Conservation (phyloP, 140 eudicot species). For the Erigeron philadelphicus region DNA sequence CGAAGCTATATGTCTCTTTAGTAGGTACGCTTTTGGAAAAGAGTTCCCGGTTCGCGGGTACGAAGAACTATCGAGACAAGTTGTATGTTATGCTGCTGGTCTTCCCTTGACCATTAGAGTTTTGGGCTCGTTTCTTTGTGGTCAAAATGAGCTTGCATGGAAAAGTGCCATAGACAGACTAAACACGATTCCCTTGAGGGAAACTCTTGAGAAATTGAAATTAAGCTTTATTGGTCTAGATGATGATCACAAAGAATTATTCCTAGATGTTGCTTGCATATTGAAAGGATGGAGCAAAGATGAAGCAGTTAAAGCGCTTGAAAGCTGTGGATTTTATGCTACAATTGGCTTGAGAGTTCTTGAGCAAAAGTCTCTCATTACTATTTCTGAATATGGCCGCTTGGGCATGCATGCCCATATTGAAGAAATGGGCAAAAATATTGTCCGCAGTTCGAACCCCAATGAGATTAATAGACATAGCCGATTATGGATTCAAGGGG, state of each 20-base stretch:
- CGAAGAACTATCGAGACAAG: not conserved
- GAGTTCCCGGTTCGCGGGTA: not conserved
- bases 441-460: slow-evolving; percentile 12
- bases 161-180: not conserved
- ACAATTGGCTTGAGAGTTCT: slow-evolving; percentile 22
- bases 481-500: slow-evolving; percentile 22
- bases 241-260: slow-evolving; percentile 13
- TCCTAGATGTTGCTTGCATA: slow-evolving; percentile 29
- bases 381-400: not conserved
- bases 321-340: slow-evolving; percentile 24
- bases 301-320: not conserved
- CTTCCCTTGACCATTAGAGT: slow-evolving; percentile 33
- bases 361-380: slow-evolving; percentile 23
- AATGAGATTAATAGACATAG: slow-evolving; percentile 16
- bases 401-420: slow-evolving; percentile 32
- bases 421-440: slow-evolving; percentile 31
- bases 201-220: slow-evolving; percentile 7
- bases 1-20: too few species aligned
- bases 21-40: not conserved
- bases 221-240: slow-evolving; percentile 21
- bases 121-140: slow-evolving; percentile 24
- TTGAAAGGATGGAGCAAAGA: slow-evolving; percentile 12
- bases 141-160: slow-evolving; percentile 18
- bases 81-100: slow-evolving; percentile 19
- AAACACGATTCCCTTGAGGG: slow-evolving; percentile 8